phyloP scores from a whole-genome alignment of 1,139 yeast species.

The Suhomyces bokatorum region DNA sequence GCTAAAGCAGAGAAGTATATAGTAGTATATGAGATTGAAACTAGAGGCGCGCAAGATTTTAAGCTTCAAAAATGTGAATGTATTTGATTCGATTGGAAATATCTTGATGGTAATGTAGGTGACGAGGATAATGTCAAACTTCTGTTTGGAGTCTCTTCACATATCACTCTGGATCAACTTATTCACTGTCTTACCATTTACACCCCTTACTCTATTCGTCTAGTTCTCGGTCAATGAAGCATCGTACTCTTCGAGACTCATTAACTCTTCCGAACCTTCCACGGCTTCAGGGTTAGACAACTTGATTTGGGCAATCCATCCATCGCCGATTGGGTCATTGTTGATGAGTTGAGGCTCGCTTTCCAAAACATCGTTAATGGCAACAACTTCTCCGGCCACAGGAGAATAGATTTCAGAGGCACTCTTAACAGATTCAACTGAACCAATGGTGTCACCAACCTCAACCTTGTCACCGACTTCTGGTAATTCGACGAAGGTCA shows the following conservation, averaged over 20 bases:
- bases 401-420: constrained; percentile 95
- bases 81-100: too few species aligned
- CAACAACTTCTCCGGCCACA: constrained; percentile 73
- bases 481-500: constrained; percentile 90
- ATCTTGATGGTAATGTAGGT: too few species aligned
- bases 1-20: constrained; percentile 1
- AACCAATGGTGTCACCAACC: constrained; percentile 82
- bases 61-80: too few species aligned
- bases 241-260: constrained; percentile 61
- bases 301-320: constrained; percentile 86
- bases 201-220: too few species aligned
- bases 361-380: constrained; percentile 65
- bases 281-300: constrained; percentile 37
- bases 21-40: background rate
- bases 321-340: constrained; percentile 87
- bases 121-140: too few species aligned
- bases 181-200: too few species aligned
- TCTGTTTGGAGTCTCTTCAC: too few species aligned
- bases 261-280: constrained; percentile 33
- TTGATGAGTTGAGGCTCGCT: constrained; percentile 78
- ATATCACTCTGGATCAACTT: too few species aligned
- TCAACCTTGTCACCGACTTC: constrained; percentile 67
- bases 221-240: constrained; percentile 54
- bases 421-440: constrained; percentile 92
- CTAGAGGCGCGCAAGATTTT: too few species aligned